Percentiles rank a stretch among this genome's conserved stretches.
Conservation (phyloP, 331 rosid species). For the Cydonia oblonga region DNA sequence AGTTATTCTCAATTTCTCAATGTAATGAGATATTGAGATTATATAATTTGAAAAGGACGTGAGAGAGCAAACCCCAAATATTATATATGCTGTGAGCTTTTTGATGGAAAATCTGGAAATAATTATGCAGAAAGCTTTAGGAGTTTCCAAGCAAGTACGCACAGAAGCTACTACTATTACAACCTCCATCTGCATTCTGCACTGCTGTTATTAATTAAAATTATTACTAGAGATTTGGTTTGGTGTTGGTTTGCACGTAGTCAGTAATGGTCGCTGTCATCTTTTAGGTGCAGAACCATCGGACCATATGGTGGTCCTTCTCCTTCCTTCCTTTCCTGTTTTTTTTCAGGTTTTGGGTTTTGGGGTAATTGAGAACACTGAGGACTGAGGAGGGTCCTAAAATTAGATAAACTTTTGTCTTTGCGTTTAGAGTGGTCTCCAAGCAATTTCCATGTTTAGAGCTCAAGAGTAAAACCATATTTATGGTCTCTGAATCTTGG, state of each 20-base stretch:
- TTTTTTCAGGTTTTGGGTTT: background rate
- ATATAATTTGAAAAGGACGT: too few relatives aligned
- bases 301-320: background rate
- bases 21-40: too few relatives aligned
- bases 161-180: background rate
- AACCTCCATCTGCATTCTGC: background rate
- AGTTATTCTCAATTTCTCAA: too few relatives aligned
- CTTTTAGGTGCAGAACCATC: background rate
- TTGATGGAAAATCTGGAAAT: too few relatives aligned
- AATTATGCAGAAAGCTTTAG: too few relatives aligned
- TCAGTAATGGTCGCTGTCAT: background rate
- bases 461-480: background rate
- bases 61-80: too few relatives aligned
- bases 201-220: background rate
- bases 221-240: background rate
- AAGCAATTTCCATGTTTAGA: background rate
- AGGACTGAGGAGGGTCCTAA: background rate
- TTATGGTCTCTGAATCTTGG: too few relatives aligned
- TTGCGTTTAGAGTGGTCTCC: background rate
- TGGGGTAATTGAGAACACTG: too few relatives aligned
- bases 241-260: background rate
- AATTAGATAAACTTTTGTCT: background rate
- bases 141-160: too few relatives aligned
- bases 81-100: too few relatives aligned
- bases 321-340: background rate